These are phyloP conservation scores for Apiotrichum mycotoxinovorans DNA, from an alignment of 1,284 basidiomycete genomes.

Conservation along the genomic window DNA sequence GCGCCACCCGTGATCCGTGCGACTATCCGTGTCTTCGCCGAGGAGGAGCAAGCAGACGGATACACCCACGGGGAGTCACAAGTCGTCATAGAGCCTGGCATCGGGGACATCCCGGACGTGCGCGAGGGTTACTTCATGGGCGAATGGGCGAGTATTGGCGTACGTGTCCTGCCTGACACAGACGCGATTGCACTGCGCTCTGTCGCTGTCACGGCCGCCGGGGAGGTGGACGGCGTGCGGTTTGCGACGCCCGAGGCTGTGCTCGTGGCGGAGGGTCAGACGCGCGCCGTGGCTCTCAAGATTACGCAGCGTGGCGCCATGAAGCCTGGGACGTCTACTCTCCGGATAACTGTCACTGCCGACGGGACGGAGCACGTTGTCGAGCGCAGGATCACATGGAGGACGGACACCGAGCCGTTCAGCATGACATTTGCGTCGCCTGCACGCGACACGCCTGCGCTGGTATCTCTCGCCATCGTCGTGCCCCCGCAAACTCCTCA, in stretches of 20 bases:
- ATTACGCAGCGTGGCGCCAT: neutral
- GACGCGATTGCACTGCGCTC: conserved; percentile 1
- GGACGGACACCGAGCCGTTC: conserved; percentile 11
- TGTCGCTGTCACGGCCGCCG: conserved; percentile 7
- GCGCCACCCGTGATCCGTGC: conserved; percentile 30
- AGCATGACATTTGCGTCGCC: conserved; percentile 32
- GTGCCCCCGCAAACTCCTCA: conserved; percentile 20
- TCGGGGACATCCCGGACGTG: conserved; percentile 28
- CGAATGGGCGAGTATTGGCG: conserved; percentile 24
- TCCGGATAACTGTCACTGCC: neutral
- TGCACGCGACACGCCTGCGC: conserved; percentile 16
- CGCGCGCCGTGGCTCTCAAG: conserved; percentile 9
- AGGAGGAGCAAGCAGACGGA: conserved; percentile 9
- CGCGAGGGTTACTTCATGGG: conserved; percentile 40
- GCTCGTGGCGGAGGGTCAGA: conserved; percentile 11
- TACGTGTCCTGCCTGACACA: conserved; percentile 21
- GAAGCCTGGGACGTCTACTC: neutral
- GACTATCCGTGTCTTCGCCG: conserved; percentile 18
- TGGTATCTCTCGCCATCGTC: conserved; percentile 32
- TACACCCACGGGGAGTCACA: neutral
- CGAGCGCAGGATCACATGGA: neutral
- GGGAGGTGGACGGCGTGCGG: neutral
- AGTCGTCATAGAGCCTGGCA: conserved; percentile 1
- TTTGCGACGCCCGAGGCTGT: neutral
- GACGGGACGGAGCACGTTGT: neutral